Percentiles rank a stretch among this genome's conserved stretches.
Evolutionary conservation across 2,329 filamentous ascomycete genomes (phyloP).

Genomic region (Alternaria rosae): DNA sequence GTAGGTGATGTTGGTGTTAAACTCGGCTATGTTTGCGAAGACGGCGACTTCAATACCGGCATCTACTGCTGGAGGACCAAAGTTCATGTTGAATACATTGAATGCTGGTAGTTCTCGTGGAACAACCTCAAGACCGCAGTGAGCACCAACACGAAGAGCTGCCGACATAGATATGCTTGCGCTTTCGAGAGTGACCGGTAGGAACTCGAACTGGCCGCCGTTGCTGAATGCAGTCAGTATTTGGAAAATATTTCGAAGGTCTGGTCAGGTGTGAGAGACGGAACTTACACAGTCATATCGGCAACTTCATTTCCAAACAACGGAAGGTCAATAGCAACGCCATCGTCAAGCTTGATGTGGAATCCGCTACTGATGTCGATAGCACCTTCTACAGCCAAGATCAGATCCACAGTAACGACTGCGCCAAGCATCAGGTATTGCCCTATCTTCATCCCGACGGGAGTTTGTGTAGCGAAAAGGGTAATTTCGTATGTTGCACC

Average conservation of each 20-base stretch:
- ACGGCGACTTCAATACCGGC: constrained; percentile 59
- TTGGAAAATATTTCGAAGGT: background rate
- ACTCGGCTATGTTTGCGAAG: constrained; percentile 63
- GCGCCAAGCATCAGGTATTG: constrained; percentile 56
- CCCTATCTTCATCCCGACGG: constrained; percentile 53
- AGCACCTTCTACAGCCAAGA: constrained; percentile 57
- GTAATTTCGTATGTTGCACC: constrained; percentile 59
- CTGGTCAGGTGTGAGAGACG: background rate
- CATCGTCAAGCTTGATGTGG: constrained; percentile 63
- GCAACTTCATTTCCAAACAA: constrained; percentile 61
- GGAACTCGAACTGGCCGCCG: constrained; percentile 63
- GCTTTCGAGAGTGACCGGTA: constrained; percentile 61
- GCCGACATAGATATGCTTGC: constrained; percentile 57
- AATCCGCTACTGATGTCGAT: constrained; percentile 63
- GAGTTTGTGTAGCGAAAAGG: constrained; percentile 57
- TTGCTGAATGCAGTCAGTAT: constrained; percentile 46
- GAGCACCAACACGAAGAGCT: constrained; percentile 57
- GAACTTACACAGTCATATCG: constrained; percentile 59
- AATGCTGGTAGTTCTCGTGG: background rate
- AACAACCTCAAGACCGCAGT: constrained; percentile 49
- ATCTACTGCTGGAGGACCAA: constrained; percentile 33
- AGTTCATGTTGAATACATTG: background rate
- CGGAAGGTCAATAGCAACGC: constrained; percentile 57
- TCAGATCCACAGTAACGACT: constrained; percentile 60
- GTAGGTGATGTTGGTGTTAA: constrained; percentile 61